Base-by-base conservation (phyloP, 768 basidiomycete genomes). In the Cystobasidiopsis lactophilus region DNA sequence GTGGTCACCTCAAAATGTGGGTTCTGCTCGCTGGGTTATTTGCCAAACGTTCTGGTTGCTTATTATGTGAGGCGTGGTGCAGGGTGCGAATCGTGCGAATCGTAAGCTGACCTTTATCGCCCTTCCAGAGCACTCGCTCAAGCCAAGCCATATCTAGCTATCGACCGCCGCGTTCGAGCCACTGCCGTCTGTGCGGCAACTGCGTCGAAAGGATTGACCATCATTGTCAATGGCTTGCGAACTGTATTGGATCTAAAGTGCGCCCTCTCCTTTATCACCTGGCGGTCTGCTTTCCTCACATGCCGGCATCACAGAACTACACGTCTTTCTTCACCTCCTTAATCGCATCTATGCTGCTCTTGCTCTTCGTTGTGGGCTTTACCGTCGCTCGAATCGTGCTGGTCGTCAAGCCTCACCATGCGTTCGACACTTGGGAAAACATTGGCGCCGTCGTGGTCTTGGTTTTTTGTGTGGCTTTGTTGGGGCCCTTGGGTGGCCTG, bases 131-230 rank as follows among this genome's bases (percentile, higher is more conserved):
- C 29, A 24, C n/a, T 26, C 21, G 33, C 13, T 21, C 11, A 18
- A 21, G 7, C 3, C 11, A n/a, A 27, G 14, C 14, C 9, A 13
- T 11, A 30, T 10, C 13, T 41, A 52, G 52, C 11, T 98, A 95
- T 64, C 77, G 91, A 19, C 85, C 91, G 5, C 91, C 91, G 3
- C 71, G 91, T 57, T 82, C 86, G 19, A 91, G 84, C 62, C 91
- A 98, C 66, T 98, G 91, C 66, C 85, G 88, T 65, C 75, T 93
- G 82, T 98, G 91, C 64, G 85, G 93, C 60, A 96, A 96, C 64
- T 98, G 91, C 63, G 85, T 47, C 23, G 45, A 47, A 26, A 47
- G 80, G 10, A 95, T 89, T 58, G 88, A 91, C 65, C 83, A 89
- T 63, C 85, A 85, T 13, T 71, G 70, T 54, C 64, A 69, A 1